These are phyloP conservation scores for Vachellia collinsii DNA, from an alignment of 306 rosid genomes.

Conservation along the genomic window DNA sequence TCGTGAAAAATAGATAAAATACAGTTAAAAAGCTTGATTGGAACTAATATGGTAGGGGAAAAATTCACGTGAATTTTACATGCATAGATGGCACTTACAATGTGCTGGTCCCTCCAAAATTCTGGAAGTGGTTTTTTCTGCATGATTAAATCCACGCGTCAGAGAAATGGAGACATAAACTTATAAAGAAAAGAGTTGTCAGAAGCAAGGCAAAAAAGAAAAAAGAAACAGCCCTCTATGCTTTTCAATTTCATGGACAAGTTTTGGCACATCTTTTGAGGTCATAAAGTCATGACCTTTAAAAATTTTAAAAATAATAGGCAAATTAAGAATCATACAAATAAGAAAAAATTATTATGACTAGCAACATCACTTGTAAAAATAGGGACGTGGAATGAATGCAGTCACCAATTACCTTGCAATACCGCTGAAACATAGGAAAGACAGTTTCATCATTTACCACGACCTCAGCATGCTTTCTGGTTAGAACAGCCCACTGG, in stretches of 20 bases:
- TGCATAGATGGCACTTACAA: constrained; percentile 62
- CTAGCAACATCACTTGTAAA: constrained; percentile 17
- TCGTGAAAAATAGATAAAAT: not conserved
- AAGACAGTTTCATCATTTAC: constrained; percentile 74
- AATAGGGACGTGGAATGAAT: constrained; percentile 21
- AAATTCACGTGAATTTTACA: constrained; percentile 9
- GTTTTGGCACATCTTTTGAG: constrained; percentile 14
- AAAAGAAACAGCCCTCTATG: not conserved
- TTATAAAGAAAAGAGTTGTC: not conserved
- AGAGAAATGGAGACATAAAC: constrained; percentile 37
- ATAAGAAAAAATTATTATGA: not conserved
- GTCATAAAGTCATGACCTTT: constrained; percentile 3
- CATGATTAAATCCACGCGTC: constrained; percentile 42
- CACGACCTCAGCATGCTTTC: constrained; percentile 89
- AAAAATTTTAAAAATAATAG: not conserved
- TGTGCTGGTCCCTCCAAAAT: constrained; percentile 91
- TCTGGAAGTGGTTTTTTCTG: constrained; percentile 95
- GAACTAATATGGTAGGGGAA: constrained; percentile 12
- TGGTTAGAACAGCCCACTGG: constrained; percentile 92
- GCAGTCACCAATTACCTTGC: constrained; percentile 61
- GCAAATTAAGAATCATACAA: constrained; percentile 1
- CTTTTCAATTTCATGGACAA: constrained; percentile 20
- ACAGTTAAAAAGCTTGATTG: constrained; percentile 1
- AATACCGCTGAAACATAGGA: constrained; percentile 79
- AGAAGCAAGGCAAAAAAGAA: constrained; percentile 10